Conservation (phyloP, 164 flowering plant genomes). For the Umbellularia californica region DNA sequence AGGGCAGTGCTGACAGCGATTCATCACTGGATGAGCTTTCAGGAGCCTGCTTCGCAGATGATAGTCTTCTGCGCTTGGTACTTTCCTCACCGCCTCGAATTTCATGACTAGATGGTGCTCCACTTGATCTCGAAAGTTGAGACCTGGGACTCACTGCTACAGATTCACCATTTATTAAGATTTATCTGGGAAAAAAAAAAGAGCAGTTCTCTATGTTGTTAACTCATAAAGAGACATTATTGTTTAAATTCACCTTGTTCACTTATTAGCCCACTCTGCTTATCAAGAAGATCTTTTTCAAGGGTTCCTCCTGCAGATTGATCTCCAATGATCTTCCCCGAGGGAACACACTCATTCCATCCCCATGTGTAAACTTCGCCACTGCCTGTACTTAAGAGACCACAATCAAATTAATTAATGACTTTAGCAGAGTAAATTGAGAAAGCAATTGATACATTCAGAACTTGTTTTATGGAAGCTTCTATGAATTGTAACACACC, state of each 20-base stretch:
- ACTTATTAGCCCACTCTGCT: slow-evolving; percentile 39
- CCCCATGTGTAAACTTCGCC: slow-evolving; percentile 99
- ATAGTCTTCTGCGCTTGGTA: slow-evolving; percentile 68
- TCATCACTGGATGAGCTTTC: slow-evolving; percentile 79
- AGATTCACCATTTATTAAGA: slow-evolving; percentile 19
- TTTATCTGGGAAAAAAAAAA: slow-evolving; percentile 18
- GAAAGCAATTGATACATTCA: not conserved
- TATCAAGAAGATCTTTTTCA: slow-evolving; percentile 52
- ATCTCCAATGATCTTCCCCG: slow-evolving; percentile 77
- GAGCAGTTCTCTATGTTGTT: not conserved
- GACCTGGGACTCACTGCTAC: slow-evolving; percentile 63
- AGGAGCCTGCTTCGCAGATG: slow-evolving; percentile 60
- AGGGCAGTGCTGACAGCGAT: slow-evolving; percentile 74
- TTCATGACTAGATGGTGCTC: slow-evolving; percentile 37
- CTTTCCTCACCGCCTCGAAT: slow-evolving; percentile 52
- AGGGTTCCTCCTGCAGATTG: slow-evolving; percentile 26
- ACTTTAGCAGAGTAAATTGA: not conserved
- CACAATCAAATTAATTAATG: too few relatives aligned
- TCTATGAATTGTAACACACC: not conserved
- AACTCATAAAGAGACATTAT: not conserved
- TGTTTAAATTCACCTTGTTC: slow-evolving; percentile 58
- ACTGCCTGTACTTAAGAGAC: slow-evolving; percentile 29
- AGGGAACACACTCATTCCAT: slow-evolving; percentile 98
- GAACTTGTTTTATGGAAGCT: not conserved
- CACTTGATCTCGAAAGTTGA: slow-evolving; percentile 49